Conservation (phyloP, 495 filamentous ascomycete genomes). For the Aspergillus heteromorphus region DNA sequence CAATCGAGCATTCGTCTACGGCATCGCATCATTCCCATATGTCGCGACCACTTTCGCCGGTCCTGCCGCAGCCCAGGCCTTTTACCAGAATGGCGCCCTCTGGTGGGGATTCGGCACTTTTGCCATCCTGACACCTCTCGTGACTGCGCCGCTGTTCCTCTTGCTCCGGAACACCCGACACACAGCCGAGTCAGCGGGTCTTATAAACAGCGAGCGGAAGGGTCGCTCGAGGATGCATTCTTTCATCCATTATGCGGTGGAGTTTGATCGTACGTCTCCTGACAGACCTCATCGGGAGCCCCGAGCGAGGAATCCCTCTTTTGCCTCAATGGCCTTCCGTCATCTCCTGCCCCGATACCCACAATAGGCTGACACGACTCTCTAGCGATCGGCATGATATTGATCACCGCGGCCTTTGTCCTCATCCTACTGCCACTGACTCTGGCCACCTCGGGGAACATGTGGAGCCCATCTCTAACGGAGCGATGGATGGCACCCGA, state of each 20-base stretch:
- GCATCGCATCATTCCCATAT: constrained; percentile 50
- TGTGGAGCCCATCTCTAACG: neutral
- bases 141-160: constrained; percentile 41
- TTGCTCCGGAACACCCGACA: constrained; percentile 40
- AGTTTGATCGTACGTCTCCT: constrained; percentile 20
- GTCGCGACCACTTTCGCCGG: constrained; percentile 42
- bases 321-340: no score
- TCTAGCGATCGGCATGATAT: constrained; percentile 43
- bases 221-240: constrained; percentile 11
- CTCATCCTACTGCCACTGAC: constrained; percentile 52
- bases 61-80: constrained; percentile 9
- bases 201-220: constrained; percentile 24
- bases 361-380: neutral
- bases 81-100: constrained; percentile 29
- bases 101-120: constrained; percentile 55
- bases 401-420: constrained; percentile 44
- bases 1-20: constrained; percentile 53
- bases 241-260: constrained; percentile 12
- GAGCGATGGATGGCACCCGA: constrained; percentile 1
- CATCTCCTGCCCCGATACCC: neutral
- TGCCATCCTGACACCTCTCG: constrained; percentile 45
- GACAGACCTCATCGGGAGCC: no score
- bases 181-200: constrained; percentile 41
- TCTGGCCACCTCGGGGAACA: constrained; percentile 30
- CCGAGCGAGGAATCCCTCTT: no score